Evolutionary conservation across 441 rosid genomes (phyloP).

Genomic region (Viola pubescens): DNA sequence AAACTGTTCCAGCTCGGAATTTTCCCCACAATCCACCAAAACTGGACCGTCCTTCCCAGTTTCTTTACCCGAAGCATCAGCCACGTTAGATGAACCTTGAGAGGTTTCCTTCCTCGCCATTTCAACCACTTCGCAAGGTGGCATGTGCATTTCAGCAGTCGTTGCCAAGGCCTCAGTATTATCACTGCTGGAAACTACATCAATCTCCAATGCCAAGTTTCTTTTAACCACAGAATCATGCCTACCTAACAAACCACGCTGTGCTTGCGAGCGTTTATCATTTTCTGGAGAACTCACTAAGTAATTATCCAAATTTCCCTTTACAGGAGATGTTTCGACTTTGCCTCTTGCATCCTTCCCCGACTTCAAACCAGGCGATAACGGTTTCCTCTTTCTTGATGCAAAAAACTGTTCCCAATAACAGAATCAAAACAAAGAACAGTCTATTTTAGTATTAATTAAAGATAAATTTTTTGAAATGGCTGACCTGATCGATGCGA

Average conservation of each 20-base stretch:
- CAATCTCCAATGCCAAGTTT: conserved; percentile 38
- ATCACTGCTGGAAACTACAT: conserved; percentile 21
- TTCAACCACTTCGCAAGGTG: conserved; percentile 22
- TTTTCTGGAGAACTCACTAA: conserved; percentile 50
- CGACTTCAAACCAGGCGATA: conserved; percentile 51
- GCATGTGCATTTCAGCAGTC: conserved; percentile 19
- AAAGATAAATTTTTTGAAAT: conserved; percentile 10
- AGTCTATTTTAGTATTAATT: conserved; percentile 10
- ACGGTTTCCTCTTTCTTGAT: conserved; percentile 72
- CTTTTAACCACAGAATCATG: conserved; percentile 35
- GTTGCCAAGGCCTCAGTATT: conserved; percentile 23
- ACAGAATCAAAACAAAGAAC: conserved; percentile 5
- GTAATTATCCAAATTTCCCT: conserved; percentile 61
- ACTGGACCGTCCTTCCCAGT: conserved; percentile 19
- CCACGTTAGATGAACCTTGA: conserved; percentile 30
- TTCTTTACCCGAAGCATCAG: conserved; percentile 23
- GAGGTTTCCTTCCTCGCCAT: conserved; percentile 26
- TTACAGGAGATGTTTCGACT: conserved; percentile 56
- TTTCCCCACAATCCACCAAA: conserved; percentile 27
- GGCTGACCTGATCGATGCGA: conserved; percentile 65
- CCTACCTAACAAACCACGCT: conserved; percentile 22
- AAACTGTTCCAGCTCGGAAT: conserved; percentile 57
- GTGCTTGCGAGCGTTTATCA: conserved; percentile 17
- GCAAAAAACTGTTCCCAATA: conserved; percentile 49
- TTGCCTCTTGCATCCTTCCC: conserved; percentile 43